Conservation (phyloP, 2,329 filamentous ascomycete genomes). For the Colletotrichum tropicale region DNA sequence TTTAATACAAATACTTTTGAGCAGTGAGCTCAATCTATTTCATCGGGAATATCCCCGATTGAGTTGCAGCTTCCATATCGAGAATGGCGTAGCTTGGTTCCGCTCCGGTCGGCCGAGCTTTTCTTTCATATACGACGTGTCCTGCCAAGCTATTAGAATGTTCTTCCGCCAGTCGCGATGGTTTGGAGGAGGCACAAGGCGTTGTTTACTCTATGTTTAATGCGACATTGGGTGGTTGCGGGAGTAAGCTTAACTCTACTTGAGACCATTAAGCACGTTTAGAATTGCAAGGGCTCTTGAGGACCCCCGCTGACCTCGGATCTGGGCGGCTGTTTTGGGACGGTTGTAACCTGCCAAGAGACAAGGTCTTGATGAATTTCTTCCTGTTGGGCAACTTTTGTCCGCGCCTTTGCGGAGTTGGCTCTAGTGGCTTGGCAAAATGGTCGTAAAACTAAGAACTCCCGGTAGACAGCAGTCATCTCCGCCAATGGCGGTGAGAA, state of each 20-base stretch:
- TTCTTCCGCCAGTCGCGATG: conserved; percentile 16
- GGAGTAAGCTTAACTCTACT: background rate
- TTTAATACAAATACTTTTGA: background rate
- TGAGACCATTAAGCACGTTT: background rate
- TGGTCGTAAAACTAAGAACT: background rate
- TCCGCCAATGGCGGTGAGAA: background rate
- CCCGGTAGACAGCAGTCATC: background rate
- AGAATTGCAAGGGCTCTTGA: background rate
- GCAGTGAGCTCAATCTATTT: background rate
- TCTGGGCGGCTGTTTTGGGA: background rate
- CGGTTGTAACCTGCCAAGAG: background rate
- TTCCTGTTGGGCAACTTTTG: background rate
- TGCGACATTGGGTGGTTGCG: background rate
- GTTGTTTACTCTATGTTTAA: background rate
- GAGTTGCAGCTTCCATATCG: background rate
- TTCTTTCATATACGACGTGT: background rate
- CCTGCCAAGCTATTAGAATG: background rate
- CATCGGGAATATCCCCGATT: background rate
- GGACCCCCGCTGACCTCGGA: background rate
- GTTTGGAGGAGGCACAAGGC: background rate
- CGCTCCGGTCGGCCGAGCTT: conserved; percentile 14
- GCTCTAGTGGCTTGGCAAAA: conserved; percentile 10
- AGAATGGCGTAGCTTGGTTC: background rate
- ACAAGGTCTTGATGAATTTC: background rate
- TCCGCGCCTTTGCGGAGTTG: background rate